Base-by-base conservation (phyloP, 441 rosid species). In the Aleurites moluccanus region DNA sequence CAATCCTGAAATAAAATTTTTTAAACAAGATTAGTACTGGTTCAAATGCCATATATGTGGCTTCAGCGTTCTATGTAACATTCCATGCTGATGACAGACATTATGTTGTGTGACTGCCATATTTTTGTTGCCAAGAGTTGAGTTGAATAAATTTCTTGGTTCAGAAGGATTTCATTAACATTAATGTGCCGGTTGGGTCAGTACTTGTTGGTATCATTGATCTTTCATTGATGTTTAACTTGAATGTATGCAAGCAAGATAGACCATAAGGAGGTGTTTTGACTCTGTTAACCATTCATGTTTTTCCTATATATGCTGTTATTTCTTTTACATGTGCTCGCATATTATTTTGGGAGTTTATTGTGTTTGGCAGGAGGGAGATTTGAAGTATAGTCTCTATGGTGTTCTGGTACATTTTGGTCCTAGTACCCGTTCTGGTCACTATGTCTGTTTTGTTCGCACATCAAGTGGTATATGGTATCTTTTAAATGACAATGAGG, bases 331-430 rank as follows among this genome's bases (percentile, higher is more conserved):
- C 18, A 6, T 38, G 38, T 61, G 38, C 68, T 27, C 10, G 21
- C 9, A 38, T 64, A 2, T 52, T 38, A 50, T 3, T 77, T 35
- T 35, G 44, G 7, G 6, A 57, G 23, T 60, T 28, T 62, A 65
- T 75, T 79, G 49, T 74, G 33, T 68, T 73, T 76, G 80, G 76
- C 90, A 96, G 98, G 97, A 92, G 83, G 96, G 91, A 80, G 88
- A 91, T 77, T 70, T 93, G 86, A 92, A 90, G 78, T 96, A 96
- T 85, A 93, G 98, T 23, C 86, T 96, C 8, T 96, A 93, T 79
- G 97, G 98, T 60, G 98, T 93, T 76, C 84, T 96, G 33, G 98
- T 96, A 62, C 99, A 96, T 86, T 87, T 62, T 80, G 99, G 99
- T 64, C 87, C 87, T 81, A 90, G 86, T 87, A 90, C 86, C 30